Evolutionary conservation across 1,139 yeast genomes (phyloP).

Genomic region (Komagataea norvegica): DNA sequence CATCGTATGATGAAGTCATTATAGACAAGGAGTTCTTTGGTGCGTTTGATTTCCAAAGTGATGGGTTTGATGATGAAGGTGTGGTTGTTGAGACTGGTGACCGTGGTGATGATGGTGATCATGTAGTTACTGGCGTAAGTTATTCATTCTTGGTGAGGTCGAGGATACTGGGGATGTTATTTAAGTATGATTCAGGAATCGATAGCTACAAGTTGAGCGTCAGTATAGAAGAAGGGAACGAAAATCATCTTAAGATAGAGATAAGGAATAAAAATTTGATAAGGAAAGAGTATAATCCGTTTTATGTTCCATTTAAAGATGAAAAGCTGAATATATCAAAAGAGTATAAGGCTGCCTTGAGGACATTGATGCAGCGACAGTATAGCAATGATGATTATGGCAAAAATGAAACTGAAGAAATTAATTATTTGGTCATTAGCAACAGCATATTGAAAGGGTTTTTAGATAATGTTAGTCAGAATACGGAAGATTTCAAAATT

Average conservation of each 20-base stretch:
- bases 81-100: slow-evolving; percentile 3
- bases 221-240: slow-evolving; percentile 22
- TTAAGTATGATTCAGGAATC: slow-evolving; percentile 34
- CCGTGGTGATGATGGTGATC: neutral
- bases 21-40: slow-evolving; percentile 37
- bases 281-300: slow-evolving; percentile 50
- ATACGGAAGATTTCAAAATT: slow-evolving; percentile 50
- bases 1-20: slow-evolving; percentile 39
- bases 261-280: slow-evolving; percentile 47
- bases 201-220: slow-evolving; percentile 33
- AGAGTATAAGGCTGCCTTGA: slow-evolving; percentile 37
- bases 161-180: slow-evolving; percentile 44
- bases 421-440: slow-evolving; percentile 42
- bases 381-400: slow-evolving; percentile 21
- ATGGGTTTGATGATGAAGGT: slow-evolving; percentile 30
- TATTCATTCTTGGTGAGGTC: slow-evolving; percentile 47
- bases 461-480: slow-evolving; percentile 43
- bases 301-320: slow-evolving; percentile 42
- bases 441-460: slow-evolving; percentile 43
- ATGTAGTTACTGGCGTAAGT: slow-evolving; percentile 11
- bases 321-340: slow-evolving; percentile 36
- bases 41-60: slow-evolving; percentile 31
- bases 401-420: slow-evolving; percentile 27
- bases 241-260: slow-evolving; percentile 39
- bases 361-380: slow-evolving; percentile 25